A percentile compares a stretch with the other conserved stretches of the same genome.
phyloP scores from a whole-genome alignment of 176 grass and related monocot species.

The Cenchrus purpureus region DNA sequence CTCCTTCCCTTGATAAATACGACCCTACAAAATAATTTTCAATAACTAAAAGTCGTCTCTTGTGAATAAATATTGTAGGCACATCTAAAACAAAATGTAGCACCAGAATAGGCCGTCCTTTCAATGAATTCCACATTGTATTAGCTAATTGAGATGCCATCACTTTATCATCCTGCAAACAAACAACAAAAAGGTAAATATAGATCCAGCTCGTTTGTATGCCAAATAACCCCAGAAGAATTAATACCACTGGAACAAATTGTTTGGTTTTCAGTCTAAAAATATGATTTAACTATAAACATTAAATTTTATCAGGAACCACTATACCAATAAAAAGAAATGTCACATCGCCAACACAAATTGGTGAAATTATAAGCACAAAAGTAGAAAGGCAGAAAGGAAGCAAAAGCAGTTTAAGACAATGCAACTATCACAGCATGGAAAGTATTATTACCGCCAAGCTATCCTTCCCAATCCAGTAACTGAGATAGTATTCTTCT shows the following conservation, averaged over 20 bases:
- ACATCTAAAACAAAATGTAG: conserved; percentile 42
- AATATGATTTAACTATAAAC: background rate
- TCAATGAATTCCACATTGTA: conserved; percentile 84
- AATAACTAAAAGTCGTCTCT: conserved; percentile 48
- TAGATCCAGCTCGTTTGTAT: conserved; percentile 8
- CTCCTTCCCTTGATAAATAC: conserved; percentile 92
- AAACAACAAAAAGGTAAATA: conserved; percentile 35
- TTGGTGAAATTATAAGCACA: conserved; percentile 19
- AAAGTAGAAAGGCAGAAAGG: background rate
- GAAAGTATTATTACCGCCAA: conserved; percentile 64
- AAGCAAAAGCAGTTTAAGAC: conserved; percentile 6
- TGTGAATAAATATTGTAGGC: conserved; percentile 33
- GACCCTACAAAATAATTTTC: conserved; percentile 54
- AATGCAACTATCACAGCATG: conserved; percentile 13
- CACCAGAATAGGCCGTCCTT: conserved; percentile 91
- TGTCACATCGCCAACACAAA: background rate
- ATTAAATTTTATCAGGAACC: conserved; percentile 20
- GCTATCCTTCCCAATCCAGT: conserved; percentile 94
- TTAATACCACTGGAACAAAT: background rate
- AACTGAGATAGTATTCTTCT: conserved; percentile 89
- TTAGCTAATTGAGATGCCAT: conserved; percentile 63
- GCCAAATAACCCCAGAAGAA: conserved; percentile 12
- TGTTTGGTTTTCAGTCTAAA: background rate
- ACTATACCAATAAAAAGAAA: background rate
- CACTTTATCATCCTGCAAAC: conserved; percentile 77